phyloP scores from a whole-genome alignment of 192 early-diverging fungal genomes.

The Coemansia sp. region DNA sequence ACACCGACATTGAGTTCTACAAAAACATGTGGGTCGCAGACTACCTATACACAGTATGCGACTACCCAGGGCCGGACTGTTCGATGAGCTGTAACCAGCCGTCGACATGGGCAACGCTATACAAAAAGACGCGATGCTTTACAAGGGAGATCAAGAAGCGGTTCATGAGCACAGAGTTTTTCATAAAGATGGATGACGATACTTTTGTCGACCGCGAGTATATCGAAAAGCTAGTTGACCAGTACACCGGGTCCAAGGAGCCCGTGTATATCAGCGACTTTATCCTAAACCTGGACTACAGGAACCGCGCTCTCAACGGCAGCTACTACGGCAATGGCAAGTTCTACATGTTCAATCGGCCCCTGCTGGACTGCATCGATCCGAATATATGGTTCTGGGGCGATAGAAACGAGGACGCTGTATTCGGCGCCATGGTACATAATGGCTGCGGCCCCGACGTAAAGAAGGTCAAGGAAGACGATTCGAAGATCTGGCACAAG shows the following conservation, averaged over 20 bases:
- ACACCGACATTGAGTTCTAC: constrained; percentile 28
- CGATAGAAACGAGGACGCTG: constrained; percentile 23
- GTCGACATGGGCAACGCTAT: constrained; percentile 19
- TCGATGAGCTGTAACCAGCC: constrained; percentile 17
- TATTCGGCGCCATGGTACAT: constrained; percentile 36
- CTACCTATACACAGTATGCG: constrained; percentile 29
- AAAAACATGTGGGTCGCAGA: constrained; percentile 31
- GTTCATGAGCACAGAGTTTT: constrained; percentile 25
- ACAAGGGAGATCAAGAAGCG: constrained; percentile 10
- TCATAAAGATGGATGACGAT: constrained; percentile 40
- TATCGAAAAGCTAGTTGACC: constrained; percentile 10
- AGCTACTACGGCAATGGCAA: constrained; percentile 38
- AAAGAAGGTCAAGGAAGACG: constrained; percentile 18
- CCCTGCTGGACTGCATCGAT: constrained; percentile 24
- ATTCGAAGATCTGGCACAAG: constrained; percentile 30
- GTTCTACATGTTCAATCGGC: constrained; percentile 46
- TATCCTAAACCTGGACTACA: constrained; percentile 13
- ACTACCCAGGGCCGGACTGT: constrained; percentile 17
- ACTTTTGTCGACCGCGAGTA: constrained; percentile 21
- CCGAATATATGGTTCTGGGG: constrained; percentile 10
- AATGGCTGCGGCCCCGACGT: constrained; percentile 26
- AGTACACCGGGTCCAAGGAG: not conserved
- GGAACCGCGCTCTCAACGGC: constrained; percentile 10
- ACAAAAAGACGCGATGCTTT: constrained; percentile 36
- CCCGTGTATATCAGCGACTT: constrained; percentile 35